A percentile compares a stretch with the other conserved stretches of the same genome.
These are phyloP conservation scores for Poa pratensis DNA, from an alignment of 176 grass and related monocot genomes.

Conservation along the genomic window DNA sequence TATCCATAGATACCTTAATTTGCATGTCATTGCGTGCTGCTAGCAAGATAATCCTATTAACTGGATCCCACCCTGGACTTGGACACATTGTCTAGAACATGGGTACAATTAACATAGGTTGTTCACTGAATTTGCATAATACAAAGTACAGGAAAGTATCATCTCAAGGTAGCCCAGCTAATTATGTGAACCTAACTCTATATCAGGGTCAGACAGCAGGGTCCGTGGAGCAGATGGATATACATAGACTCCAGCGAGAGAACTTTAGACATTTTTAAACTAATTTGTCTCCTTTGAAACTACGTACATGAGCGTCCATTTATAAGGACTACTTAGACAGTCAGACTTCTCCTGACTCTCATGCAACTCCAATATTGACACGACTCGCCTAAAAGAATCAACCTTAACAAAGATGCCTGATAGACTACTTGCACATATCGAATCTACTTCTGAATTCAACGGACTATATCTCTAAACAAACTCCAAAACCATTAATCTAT, in stretches of 20 bases:
- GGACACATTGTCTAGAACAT: neutral
- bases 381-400: neutral
- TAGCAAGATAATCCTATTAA: constrained; percentile 20
- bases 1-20: neutral
- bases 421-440: neutral
- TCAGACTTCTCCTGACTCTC: neutral
- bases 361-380: neutral
- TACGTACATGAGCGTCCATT: neutral
- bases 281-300: neutral
- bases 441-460: neutral
- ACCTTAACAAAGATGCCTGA: neutral
- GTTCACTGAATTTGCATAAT: neutral
- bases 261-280: neutral
- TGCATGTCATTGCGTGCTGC: neutral
- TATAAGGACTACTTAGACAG: neutral
- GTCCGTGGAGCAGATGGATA: neutral
- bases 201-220: neutral
- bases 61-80: neutral
- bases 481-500: neutral
- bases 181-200: neutral
- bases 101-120: neutral
- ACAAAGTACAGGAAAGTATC: neutral
- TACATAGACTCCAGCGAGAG: neutral
- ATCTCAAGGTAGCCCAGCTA: neutral
- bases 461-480: neutral